Base-by-base conservation (phyloP, 2,329 filamentous ascomycete genomes). In the Diaporthe batatas region DNA sequence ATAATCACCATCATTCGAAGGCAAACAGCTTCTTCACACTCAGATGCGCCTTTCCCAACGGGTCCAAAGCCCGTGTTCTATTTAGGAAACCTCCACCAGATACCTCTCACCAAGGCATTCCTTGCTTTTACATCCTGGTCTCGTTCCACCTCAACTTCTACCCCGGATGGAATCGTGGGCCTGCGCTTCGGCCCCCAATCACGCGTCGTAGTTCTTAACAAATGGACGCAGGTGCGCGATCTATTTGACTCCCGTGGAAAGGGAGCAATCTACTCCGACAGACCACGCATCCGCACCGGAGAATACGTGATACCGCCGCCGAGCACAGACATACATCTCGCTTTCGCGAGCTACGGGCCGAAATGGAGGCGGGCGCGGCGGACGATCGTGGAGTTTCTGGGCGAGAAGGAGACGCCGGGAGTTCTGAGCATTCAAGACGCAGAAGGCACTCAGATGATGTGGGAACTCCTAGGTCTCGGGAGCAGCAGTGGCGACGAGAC, bases 61-160 rank as follows among this genome's bases (percentile, higher is more conserved):
- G 75, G 76, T 6, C 77, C 77, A 8, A 75, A 76, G 12, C 44
- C 70, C 6, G 49, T 78, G 11, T 74, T 76, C 2, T 23, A 76
- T 34, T 47, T 78, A 4, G 77, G 76, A 2, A 78, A 78, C 25
- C 72, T 78, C 25, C 77, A 78, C 36, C 77, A 78, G 47, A 70
- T 77, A 36, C 73, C 76, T 1, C 25, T 72, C 0, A 36, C 65
- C 6, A 77, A 75, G 53, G 14, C 67, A 6, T 77, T 75, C 51
- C 57, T 77, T 34, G 49, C 73, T 36, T 75, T 78, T 71, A 72
- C 75, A 12, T 72, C 74, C 42, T 75, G 76, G 72, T 67, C 73
- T 7, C 67, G 59, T 18, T 73, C 67, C 21, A 74, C 75, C 51
- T 74, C 73, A 10, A 73, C 73, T 23, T 68, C 64, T 5, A 69